phyloP scores from a whole-genome alignment of 441 rosid species.

The Adansonia gregorii region DNA sequence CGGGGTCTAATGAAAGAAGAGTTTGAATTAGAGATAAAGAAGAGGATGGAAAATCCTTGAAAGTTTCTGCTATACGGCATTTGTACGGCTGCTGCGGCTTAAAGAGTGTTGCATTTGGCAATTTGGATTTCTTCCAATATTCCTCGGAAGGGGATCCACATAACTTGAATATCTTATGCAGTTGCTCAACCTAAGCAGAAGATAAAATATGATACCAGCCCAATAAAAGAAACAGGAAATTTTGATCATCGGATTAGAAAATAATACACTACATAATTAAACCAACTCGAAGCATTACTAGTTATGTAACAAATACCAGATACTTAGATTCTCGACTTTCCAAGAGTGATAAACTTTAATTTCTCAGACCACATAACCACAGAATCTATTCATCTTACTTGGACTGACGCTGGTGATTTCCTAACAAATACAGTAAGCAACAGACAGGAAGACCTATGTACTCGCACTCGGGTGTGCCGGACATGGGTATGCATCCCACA shows the following conservation, averaged over 20 bases:
- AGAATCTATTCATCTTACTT: neutral
- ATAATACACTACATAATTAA: neutral
- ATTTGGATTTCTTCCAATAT: constrained; percentile 82
- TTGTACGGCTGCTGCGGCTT: constrained; percentile 79
- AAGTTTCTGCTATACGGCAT: constrained; percentile 70
- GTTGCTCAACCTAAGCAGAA: constrained; percentile 77
- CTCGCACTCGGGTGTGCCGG: too few relatives aligned
- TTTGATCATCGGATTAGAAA: neutral
- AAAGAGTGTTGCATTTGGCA: constrained; percentile 79
- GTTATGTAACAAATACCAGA: constrained; percentile 1
- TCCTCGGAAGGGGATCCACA: constrained; percentile 91
- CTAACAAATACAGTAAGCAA: constrained; percentile 15
- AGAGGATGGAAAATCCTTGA: constrained; percentile 65
- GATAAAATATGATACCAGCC: constrained; percentile 25
- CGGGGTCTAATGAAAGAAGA: constrained; percentile 84
- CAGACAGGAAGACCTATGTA: constrained; percentile 1
- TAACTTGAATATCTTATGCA: constrained; percentile 85
- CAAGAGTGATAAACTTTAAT: neutral
- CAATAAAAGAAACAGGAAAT: constrained; percentile 8
- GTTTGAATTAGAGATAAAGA: constrained; percentile 62
- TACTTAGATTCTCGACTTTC: neutral
- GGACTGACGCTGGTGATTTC: neutral
- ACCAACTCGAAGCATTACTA: constrained; percentile 14
- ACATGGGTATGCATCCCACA: too few relatives aligned
- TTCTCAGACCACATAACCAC: constrained; percentile 8